phyloP scores from a whole-genome alignment of 768 basidiomycete genomes.

The Suillus plorans region DNA sequence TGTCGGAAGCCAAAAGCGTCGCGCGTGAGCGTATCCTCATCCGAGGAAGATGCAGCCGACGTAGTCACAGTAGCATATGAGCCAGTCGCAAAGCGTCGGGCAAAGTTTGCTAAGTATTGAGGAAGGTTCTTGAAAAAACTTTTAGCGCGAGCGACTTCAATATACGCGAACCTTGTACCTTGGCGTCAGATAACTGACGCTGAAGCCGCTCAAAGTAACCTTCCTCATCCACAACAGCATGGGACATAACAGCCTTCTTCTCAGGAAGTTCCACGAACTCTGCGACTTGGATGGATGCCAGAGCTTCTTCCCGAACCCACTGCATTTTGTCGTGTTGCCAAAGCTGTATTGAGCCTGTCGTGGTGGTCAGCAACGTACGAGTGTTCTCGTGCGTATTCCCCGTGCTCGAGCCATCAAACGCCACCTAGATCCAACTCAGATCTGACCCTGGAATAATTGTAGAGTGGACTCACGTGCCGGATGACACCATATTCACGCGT shows the following conservation, averaged over 20 bases:
- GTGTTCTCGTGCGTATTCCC: conserved; percentile 35
- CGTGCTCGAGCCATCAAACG: conserved; percentile 50
- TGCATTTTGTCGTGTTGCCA: conserved; percentile 61
- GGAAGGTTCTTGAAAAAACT: conserved; percentile 59
- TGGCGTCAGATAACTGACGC: conserved; percentile 59
- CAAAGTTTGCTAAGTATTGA: conserved; percentile 63
- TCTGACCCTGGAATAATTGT: conserved; percentile 1
- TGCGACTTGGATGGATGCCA: conserved; percentile 61
- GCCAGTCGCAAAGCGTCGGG: conserved; percentile 68
- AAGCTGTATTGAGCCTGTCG: conserved; percentile 74
- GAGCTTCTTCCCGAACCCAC: conserved; percentile 83
- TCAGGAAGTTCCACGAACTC: conserved; percentile 82
- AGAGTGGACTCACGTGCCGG: conserved; percentile 48
- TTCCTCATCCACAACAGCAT: conserved; percentile 38
- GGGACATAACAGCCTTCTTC: conserved; percentile 35
- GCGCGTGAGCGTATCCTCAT: conserved; percentile 46
- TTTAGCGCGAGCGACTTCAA: not conserved
- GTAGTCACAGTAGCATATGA: conserved; percentile 51
- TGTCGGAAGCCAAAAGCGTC: conserved; percentile 89
- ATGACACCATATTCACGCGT: conserved; percentile 67
- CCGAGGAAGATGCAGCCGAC: conserved; percentile 26
- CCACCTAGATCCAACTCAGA: conserved; percentile 36
- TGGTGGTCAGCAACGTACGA: conserved; percentile 59
- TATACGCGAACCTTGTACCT: conserved; percentile 37
- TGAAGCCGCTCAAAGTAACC: conserved; percentile 47